These are phyloP conservation scores for Taphrina deformans DNA, from an alignment of 1,139 yeast species.

Conservation along the genomic window DNA sequence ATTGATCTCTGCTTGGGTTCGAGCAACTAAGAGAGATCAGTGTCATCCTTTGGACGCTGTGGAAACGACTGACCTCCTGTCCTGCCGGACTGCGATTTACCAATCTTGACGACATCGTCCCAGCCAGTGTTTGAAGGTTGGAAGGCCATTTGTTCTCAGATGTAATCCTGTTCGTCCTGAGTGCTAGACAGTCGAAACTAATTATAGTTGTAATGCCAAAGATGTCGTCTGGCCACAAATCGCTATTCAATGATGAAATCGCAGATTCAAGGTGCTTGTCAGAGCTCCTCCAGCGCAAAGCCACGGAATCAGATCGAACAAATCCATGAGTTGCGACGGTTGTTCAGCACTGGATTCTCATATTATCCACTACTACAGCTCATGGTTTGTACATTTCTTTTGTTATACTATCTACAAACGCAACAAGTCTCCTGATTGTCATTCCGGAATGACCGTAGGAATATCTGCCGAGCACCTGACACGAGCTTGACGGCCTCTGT, in stretches of 20 bases:
- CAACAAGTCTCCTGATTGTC: too few species aligned
- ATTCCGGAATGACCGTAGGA: too few species aligned
- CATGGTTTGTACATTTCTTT: too few species aligned
- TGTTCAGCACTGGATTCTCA: too few species aligned
- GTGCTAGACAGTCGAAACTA: too few species aligned
- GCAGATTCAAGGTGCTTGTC: neutral
- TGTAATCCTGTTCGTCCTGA: too few species aligned
- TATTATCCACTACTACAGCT: too few species aligned
- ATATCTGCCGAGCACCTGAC: too few species aligned
- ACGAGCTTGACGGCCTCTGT: too few species aligned
- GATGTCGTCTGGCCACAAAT: conserved; percentile 10
- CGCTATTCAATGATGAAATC: neutral
- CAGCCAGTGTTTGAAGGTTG: conserved; percentile 31
- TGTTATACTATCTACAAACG: neutral
- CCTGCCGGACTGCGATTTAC: conserved; percentile 17
- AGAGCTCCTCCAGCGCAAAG: neutral
- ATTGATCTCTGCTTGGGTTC: conserved; percentile 72
- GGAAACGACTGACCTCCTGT: conserved; percentile 9
- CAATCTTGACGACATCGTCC: conserved; percentile 34
- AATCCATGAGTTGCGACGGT: neutral
- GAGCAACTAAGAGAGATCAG: conserved; percentile 56
- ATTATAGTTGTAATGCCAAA: too few species aligned
- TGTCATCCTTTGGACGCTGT: neutral
- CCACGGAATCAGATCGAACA: conserved; percentile 1
- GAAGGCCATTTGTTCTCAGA: conserved; percentile 6